Evolutionary conservation across 192 early-diverging fungal genomes (phyloP), one percentile per base, ranked within the genome.

Genomic region (Gaertneriomyces semiglobifer): DNA sequence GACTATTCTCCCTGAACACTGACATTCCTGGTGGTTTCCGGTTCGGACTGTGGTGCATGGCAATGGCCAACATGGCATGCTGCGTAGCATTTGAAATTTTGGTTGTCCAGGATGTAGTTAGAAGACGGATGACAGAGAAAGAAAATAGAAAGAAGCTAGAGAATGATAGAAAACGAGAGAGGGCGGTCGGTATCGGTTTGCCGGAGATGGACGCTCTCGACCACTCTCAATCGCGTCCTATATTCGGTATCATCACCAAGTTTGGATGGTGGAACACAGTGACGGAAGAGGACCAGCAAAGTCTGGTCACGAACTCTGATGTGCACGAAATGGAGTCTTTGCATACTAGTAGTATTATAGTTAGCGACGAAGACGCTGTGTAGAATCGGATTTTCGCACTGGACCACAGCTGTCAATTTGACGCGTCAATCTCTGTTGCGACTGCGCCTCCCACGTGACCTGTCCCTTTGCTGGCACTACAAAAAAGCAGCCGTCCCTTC

Each of bases 1-100:
- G 39, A 3, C 42, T 77, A 7, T 77, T 77, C 45, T 60, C 41
- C 47, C 63, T 77, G 19, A 59, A 72, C 2, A 57, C 44, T 7
- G 75, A 72, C 14, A 72, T 77, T 3, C 58, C 63, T 14, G 62
- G 56, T 46, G 63, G 63, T 10, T 75, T 71, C 33, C 66, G 75
- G 42, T 54, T 71, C 46, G 48, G 38, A 18, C 11, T 45, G 12
- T 58, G 75, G 52, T 60, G 50, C 46, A 19, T 77, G 11, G 75
- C 72, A 3, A 68, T 50, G 3, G 48, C 39, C 12, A 74, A 77
- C 56, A 14, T 74, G 6, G 55, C 45, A 7, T n/a, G 48, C 9
- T 47, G 44, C 6, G 12, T 74, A 6, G 19, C 62, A 11, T 77
- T 58, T 58, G 75, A 77, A 56, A 39, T 47, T 20, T 44, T 74